Conservation (phyloP, 495 filamentous ascomycete species). For the Usnea hakonensis region DNA sequence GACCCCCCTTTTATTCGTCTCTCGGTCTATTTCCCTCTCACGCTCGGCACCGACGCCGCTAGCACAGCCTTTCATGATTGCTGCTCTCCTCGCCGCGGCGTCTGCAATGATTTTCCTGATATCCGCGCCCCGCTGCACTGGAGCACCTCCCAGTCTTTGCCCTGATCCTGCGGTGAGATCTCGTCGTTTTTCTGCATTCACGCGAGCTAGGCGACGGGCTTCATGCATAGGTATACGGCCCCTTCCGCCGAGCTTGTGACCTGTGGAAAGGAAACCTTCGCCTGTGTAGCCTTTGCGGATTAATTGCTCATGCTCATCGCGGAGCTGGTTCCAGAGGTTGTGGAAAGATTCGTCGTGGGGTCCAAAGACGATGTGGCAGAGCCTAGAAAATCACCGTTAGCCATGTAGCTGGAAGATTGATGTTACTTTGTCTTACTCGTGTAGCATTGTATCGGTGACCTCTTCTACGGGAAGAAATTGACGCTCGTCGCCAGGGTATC, state of each 20-base stretch:
- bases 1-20: constrained; percentile 66
- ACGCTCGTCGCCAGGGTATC: constrained; percentile 63
- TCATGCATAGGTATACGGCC: constrained; percentile 61
- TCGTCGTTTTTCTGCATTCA: constrained; percentile 66
- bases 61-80: constrained; percentile 65
- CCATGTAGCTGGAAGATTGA: not conserved
- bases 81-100: constrained; percentile 61
- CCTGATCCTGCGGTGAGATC: constrained; percentile 55
- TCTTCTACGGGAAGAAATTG: constrained; percentile 77
- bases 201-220: constrained; percentile 65
- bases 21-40: constrained; percentile 49
- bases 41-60: constrained; percentile 45
- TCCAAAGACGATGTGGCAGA: constrained; percentile 78
- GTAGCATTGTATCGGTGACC: constrained; percentile 86
- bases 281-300: constrained; percentile 79
- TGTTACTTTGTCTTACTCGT: constrained; percentile 54
- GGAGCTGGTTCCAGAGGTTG: constrained; percentile 77
- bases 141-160: constrained; percentile 63
- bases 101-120: constrained; percentile 68
- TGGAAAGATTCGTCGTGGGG: constrained; percentile 81
- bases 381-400: constrained; percentile 28
- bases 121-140: constrained; percentile 54
- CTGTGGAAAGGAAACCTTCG: constrained; percentile 75
- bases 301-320: constrained; percentile 73
- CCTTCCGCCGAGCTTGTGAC: constrained; percentile 61